These are phyloP conservation scores for Phlebopus sp. DNA, from an alignment of 1,284 basidiomycete species.

Conservation along the genomic window DNA sequence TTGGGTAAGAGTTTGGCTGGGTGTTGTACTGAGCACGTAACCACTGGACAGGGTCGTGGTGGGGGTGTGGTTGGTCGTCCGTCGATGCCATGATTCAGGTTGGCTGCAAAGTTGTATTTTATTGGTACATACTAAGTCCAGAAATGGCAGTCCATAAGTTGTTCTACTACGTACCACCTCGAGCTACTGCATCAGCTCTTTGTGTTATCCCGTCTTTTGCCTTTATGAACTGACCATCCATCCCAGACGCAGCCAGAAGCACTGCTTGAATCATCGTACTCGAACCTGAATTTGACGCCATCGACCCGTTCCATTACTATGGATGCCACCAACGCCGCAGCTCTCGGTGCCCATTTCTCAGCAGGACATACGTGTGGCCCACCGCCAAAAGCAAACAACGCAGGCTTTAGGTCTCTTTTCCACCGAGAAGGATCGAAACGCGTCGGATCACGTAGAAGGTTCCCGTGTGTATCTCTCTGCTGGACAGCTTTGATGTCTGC, in stretches of 20 bases:
- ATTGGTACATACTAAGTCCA: no score
- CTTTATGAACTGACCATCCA: conserved; percentile 13
- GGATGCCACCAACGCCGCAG: conserved; percentile 44
- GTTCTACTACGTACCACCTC: no score
- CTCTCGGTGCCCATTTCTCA: conserved; percentile 45
- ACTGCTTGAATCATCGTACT: conserved; percentile 1
- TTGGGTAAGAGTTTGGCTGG: no score
- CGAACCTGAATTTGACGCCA: conserved; percentile 29
- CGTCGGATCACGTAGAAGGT: conserved; percentile 35
- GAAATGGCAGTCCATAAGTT: no score
- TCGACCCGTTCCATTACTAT: conserved; percentile 37
- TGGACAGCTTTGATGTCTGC: conserved; percentile 43
- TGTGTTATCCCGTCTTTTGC: background rate
- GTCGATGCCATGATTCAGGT: no score
- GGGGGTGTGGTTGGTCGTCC: no score
- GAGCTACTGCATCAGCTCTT: no score
- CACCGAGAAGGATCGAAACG: conserved; percentile 22
- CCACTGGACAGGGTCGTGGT: no score
- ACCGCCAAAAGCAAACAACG: conserved; percentile 41
- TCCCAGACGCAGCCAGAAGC: conserved; percentile 18
- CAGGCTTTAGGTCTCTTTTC: conserved; percentile 17
- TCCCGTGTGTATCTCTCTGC: conserved; percentile 37
- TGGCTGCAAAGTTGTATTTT: no score
- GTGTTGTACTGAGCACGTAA: no score
- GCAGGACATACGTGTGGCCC: conserved; percentile 43